These are phyloP conservation scores for Suaeda aralocaspica DNA, from an alignment of 148 eudicot species.

Conservation along the genomic window DNA sequence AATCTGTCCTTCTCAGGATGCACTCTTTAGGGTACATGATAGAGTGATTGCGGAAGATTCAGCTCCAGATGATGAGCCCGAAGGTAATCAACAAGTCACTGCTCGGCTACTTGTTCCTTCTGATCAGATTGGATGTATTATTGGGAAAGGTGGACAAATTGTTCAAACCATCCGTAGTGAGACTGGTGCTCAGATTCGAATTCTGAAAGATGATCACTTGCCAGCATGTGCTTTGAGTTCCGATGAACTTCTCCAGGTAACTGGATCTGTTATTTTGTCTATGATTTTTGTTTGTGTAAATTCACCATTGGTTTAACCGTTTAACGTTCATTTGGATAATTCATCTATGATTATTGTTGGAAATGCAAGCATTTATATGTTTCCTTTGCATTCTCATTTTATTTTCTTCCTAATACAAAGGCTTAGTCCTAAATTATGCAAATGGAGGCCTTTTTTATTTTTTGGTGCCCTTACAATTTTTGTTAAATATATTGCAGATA, in stretches of 20 bases:
- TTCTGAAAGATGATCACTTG: conserved; percentile 81
- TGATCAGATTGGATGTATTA: conserved; percentile 95
- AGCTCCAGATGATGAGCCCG: conserved; percentile 48
- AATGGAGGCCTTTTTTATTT: not conserved
- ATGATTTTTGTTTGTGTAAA: no score
- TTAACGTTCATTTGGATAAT: not conserved
- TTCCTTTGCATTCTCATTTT: not conserved
- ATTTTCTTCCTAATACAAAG: not conserved
- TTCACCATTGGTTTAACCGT: no score
- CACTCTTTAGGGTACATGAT: conserved; percentile 87
- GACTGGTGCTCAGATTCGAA: conserved; percentile 89
- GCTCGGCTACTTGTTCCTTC: conserved; percentile 80
- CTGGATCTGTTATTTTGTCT: not conserved
- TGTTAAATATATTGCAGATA: conserved; percentile 35
- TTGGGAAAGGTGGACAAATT: conserved; percentile 97
- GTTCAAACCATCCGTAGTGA: conserved; percentile 84
- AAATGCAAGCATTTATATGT: not conserved
- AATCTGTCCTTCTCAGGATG: conserved; percentile 90
- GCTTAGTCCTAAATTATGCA: not conserved
- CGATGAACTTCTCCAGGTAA: conserved; percentile 95
- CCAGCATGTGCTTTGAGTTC: conserved; percentile 86
- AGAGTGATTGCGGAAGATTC: conserved; percentile 73
- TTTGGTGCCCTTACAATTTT: not conserved
- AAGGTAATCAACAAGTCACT: conserved; percentile 52
- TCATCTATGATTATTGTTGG: not conserved